Evolutionary conservation across 2,329 filamentous ascomycete species (phyloP), one percentile per base, ranked within the genome.

Genomic region (Fusarium sororula): DNA sequence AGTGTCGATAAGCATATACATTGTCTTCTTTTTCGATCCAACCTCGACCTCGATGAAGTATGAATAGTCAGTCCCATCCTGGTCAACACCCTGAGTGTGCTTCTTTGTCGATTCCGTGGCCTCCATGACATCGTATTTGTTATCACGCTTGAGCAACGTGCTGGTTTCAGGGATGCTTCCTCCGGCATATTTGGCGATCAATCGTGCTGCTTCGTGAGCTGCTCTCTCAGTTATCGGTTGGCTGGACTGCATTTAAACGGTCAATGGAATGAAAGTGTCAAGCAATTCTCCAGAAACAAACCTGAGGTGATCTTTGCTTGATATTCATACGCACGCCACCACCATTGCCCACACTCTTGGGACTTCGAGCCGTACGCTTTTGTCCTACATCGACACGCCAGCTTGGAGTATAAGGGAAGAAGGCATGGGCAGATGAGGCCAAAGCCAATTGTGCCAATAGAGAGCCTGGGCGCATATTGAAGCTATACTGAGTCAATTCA

Each of bases 1-100:
- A 13, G 90, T 91, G 79, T 93, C 91, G 65, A 92, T 82, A 32
- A 92, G 85, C 87, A 93, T 88, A 75, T 88, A 89, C 74, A 92
- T 75, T 4, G 85, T 79, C 72, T 87, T 89, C 47, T 82, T 81
- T 20, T 84, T 81, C 7, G 90, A 90, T 20, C 91, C 91, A 22
- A 93, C 78, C 39, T 83, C 76, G 22, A 88, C 88, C 77, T 90
- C 81, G 48, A 90, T 81, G 75, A 92, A 92, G 81, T 93, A 92
- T 4, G 90, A 90, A 74, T 87, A 90, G 77, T 93, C 91, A 22
- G 87, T 88, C 22, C 90, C 90, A 78, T 92, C 90, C 78, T 93
- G 90, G 76, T 88, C 81, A 61, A 93, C 84, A 15, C 89, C 89
- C 15, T 84, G 86, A 45, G 87, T 87, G 74, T 88, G 84, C 38